These are phyloP conservation scores for Quambalaria eucalypti DNA, from an alignment of 1,284 basidiomycete genomes.

Conservation along the genomic window DNA sequence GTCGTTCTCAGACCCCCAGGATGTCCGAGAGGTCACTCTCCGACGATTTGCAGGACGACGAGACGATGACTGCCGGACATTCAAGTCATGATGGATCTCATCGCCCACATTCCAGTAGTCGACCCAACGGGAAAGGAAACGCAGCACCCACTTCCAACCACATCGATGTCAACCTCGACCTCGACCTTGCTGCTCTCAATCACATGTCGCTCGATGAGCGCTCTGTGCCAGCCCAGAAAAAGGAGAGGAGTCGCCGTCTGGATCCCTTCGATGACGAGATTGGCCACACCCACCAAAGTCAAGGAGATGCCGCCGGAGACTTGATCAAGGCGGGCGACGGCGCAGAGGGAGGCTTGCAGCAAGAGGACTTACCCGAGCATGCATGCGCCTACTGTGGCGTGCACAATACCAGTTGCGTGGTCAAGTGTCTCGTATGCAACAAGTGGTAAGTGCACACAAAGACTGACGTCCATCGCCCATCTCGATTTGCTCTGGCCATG, in stretches of 20 bases:
- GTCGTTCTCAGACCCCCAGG: no score
- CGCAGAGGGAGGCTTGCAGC: slow-evolving; percentile 59
- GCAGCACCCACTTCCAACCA: slow-evolving; percentile 4
- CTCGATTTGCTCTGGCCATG: neutral
- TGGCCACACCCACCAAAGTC: slow-evolving; percentile 3
- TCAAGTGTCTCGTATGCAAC: slow-evolving; percentile 86
- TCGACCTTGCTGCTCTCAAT: slow-evolving; percentile 21
- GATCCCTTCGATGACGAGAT: slow-evolving; percentile 16
- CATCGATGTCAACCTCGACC: slow-evolving; percentile 30
- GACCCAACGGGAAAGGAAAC: neutral
- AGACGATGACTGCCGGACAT: neutral
- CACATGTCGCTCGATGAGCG: slow-evolving; percentile 24
- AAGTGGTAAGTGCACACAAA: slow-evolving; percentile 55
- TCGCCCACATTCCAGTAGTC: neutral
- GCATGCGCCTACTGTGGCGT: slow-evolving; percentile 76
- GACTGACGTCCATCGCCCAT: neutral
- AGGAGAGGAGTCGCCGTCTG: no score
- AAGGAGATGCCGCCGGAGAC: slow-evolving; percentile 1
- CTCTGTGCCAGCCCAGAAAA: slow-evolving; percentile 3
- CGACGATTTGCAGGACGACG: neutral
- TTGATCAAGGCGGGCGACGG: slow-evolving; percentile 40
- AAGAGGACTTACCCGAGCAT: slow-evolving; percentile 52
- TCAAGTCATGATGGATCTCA: neutral
- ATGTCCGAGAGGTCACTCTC: slow-evolving; percentile 26
- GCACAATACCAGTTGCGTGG: slow-evolving; percentile 90